Evolutionary conservation across 177 flowering plant species (phyloP).

Genomic region (Vitis hybrid): DNA sequence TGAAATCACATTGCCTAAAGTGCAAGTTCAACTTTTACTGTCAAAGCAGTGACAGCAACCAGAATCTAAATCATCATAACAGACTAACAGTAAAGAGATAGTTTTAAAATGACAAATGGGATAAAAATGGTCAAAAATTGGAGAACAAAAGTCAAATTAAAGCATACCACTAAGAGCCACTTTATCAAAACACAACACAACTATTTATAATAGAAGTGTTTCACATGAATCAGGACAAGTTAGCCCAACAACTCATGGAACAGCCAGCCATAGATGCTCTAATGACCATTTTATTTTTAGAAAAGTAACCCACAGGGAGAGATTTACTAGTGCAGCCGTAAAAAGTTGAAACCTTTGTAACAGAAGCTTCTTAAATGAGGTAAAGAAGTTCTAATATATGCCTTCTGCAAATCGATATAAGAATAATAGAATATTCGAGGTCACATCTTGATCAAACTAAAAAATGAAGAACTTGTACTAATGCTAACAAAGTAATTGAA

Average conservation of each 20-base stretch:
- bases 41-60: background rate
- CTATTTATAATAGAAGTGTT: too few relatives aligned
- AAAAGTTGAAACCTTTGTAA: background rate
- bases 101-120: background rate
- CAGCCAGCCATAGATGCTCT: too few relatives aligned
- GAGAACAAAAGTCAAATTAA: background rate
- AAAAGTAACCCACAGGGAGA: too few relatives aligned
- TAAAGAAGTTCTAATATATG: background rate
- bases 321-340: too few relatives aligned
- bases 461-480: background rate
- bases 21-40: background rate
- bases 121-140: background rate
- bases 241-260: background rate
- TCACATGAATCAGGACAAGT: background rate
- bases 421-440: background rate
- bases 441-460: background rate
- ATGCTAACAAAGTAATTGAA: conserved; percentile 2
- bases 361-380: conserved; percentile 1
- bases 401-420: background rate
- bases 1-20: background rate
- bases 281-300: too few relatives aligned
- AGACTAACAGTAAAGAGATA: background rate
- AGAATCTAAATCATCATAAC: background rate
- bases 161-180: too few relatives aligned
- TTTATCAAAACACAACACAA: too few relatives aligned